These are phyloP conservation scores for Aureobasidium sp. DNA, from an alignment of 2,329 filamentous ascomycete genomes.

Conservation along the genomic window DNA sequence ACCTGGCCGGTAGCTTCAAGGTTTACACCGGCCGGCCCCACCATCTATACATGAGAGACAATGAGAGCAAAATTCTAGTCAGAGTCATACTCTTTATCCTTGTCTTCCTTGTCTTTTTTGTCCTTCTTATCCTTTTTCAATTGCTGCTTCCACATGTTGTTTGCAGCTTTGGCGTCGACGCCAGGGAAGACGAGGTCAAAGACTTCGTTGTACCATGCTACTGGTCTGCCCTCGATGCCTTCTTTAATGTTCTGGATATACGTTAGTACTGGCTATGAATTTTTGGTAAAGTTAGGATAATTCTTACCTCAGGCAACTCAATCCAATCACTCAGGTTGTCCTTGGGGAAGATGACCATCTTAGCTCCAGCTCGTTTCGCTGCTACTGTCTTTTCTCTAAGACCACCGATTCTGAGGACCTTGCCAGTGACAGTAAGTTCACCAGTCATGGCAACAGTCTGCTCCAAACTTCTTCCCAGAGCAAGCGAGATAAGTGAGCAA, in stretches of 20 bases:
- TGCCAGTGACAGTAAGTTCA: conserved; percentile 92
- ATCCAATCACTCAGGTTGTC: conserved; percentile 98
- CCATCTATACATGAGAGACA: neutral
- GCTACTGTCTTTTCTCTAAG: conserved; percentile 96
- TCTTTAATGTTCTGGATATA: conserved; percentile 84
- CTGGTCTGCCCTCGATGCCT: conserved; percentile 83
- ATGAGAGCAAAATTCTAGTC: neutral
- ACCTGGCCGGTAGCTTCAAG: neutral
- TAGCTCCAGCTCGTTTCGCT: conserved; percentile 83
- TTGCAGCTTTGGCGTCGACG: conserved; percentile 66
- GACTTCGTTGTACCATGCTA: conserved; percentile 89
- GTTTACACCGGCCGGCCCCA: neutral
- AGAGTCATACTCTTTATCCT: conserved; percentile 1
- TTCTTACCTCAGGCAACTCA: conserved; percentile 85
- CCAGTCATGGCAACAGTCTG: conserved; percentile 96
- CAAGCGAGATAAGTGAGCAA: conserved; percentile 81
- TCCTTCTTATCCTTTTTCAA: conserved; percentile 51
- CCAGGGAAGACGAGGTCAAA: conserved; percentile 85
- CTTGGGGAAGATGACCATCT: conserved; percentile 86
- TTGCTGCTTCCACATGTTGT: conserved; percentile 62
- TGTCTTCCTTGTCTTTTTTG: conserved; percentile 22
- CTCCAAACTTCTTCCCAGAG: conserved; percentile 68
- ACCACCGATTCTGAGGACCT: conserved; percentile 90
- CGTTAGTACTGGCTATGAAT: neutral
- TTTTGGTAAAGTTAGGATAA: neutral